These are phyloP conservation scores for Saccharomyces mikatae DNA, from an alignment of 805 yeast species.

Conservation along the genomic window DNA sequence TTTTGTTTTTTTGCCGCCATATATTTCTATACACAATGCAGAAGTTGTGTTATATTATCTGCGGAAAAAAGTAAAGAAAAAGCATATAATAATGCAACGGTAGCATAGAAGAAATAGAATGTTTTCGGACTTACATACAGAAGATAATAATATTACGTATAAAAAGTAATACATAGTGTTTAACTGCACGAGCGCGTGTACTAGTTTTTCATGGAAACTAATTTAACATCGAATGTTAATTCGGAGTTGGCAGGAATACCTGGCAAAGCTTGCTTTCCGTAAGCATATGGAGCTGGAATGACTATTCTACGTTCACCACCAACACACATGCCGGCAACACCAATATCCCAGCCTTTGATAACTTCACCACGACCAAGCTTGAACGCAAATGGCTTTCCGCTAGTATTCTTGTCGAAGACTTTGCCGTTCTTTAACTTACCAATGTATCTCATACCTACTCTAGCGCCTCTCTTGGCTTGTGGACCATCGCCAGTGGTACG, in stretches of 20 bases:
- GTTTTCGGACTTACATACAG: neutral
- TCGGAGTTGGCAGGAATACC: slow-evolving; percentile 98
- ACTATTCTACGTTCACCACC: slow-evolving; percentile 98
- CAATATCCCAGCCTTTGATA: slow-evolving; percentile 97
- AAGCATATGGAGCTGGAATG: slow-evolving; percentile 93
- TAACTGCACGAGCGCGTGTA: neutral
- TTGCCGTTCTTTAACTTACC: slow-evolving; percentile 96
- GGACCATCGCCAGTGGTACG: slow-evolving; percentile 84
- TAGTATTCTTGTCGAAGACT: slow-evolving; percentile 92
- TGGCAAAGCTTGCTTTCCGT: slow-evolving; percentile 89
- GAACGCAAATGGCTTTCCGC: slow-evolving; percentile 92
- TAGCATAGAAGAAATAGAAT: neutral
- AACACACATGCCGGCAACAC: slow-evolving; percentile 96
- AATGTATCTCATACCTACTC: slow-evolving; percentile 93
- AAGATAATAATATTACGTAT: neutral
- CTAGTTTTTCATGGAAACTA: slow-evolving; percentile 63
- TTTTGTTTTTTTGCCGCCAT: neutral
- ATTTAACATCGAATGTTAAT: slow-evolving; percentile 91
- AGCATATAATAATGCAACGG: neutral
- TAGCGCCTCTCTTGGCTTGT: slow-evolving; percentile 78
- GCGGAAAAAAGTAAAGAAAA: neutral
- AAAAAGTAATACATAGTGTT: neutral
- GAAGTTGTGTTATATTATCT: neutral
- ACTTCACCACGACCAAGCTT: slow-evolving; percentile 95
- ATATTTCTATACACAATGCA: neutral